phyloP scores from a whole-genome alignment of 208 protist species.

The Leishmania mexicana region DNA sequence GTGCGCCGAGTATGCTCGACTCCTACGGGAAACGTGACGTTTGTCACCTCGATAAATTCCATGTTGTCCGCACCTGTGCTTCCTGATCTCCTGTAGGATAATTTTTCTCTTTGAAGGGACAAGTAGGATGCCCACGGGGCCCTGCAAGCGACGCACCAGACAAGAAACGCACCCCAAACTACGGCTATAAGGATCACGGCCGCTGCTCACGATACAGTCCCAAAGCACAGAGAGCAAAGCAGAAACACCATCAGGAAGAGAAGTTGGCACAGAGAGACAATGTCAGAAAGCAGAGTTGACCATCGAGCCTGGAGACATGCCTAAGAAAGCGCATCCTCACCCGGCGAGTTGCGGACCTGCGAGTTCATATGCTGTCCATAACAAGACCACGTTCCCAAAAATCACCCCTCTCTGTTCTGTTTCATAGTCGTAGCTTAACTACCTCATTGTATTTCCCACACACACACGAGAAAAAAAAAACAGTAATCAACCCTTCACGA shows the following conservation, averaged over 20 bases:
- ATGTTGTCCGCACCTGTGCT: slow-evolving; percentile 22
- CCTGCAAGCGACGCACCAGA: background rate
- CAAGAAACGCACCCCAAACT: background rate
- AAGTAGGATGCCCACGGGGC: background rate
- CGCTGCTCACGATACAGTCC: background rate
- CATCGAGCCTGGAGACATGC: background rate
- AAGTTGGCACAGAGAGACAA: slow-evolving; percentile 4
- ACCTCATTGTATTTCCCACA: background rate
- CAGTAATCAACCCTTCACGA: background rate
- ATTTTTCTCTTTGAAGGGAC: too few relatives aligned
- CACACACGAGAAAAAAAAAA: background rate
- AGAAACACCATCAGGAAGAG: background rate
- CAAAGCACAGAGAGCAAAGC: background rate
- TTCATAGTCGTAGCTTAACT: background rate
- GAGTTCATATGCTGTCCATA: background rate
- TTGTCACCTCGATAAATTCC: slow-evolving; percentile 56
- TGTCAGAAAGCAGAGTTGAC: background rate
- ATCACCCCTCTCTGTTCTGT: background rate
- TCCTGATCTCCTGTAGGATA: too few relatives aligned
- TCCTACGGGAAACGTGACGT: slow-evolving; percentile 57
- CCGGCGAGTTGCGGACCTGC: background rate
- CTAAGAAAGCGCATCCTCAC: background rate
- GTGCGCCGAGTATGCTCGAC: slow-evolving; percentile 61
- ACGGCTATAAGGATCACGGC: too few relatives aligned
- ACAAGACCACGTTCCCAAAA: background rate